Conservation (phyloP, 169 alveolate genomes). For the Cryptosporidium baileyi region DNA sequence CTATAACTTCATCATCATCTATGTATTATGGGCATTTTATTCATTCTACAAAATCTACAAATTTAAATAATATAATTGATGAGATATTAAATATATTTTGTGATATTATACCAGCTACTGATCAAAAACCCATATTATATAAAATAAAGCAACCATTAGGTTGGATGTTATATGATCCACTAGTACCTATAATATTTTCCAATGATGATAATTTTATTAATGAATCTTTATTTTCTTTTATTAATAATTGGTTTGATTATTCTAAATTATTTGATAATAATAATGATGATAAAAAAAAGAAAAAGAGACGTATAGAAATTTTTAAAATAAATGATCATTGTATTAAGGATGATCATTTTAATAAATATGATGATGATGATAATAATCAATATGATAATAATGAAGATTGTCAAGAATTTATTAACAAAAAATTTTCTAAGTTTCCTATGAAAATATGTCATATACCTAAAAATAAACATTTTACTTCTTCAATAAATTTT, state of each 20-base stretch:
- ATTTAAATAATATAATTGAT: background rate
- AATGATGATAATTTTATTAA: background rate
- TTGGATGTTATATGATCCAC: slow-evolving; percentile 63
- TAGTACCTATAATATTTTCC: slow-evolving; percentile 1
- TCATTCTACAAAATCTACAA: slow-evolving; percentile 23
- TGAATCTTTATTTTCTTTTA: background rate
- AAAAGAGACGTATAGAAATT: background rate
- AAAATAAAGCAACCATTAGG: slow-evolving; percentile 51
- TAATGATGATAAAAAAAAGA: background rate
- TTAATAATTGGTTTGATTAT: background rate
- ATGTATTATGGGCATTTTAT: slow-evolving; percentile 33
- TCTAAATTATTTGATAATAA: background rate
- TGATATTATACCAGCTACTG: slow-evolving; percentile 38
- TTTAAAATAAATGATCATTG: background rate
- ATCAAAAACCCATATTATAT: slow-evolving; percentile 24
- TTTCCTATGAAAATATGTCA: slow-evolving; percentile 40
- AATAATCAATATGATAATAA: too few species aligned
- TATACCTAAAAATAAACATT: background rate
- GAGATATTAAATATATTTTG: slow-evolving; percentile 31
- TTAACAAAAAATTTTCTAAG: background rate
- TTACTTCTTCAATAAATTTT: background rate
- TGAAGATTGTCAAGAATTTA: too few species aligned
- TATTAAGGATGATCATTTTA: background rate
- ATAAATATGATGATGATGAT: background rate
- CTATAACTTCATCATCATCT: slow-evolving; percentile 17